Percentiles rank a stretch among this genome's conserved stretches.
Conservation (phyloP, 1,284 basidiomycete genomes). For the Puccinia coronata region DNA sequence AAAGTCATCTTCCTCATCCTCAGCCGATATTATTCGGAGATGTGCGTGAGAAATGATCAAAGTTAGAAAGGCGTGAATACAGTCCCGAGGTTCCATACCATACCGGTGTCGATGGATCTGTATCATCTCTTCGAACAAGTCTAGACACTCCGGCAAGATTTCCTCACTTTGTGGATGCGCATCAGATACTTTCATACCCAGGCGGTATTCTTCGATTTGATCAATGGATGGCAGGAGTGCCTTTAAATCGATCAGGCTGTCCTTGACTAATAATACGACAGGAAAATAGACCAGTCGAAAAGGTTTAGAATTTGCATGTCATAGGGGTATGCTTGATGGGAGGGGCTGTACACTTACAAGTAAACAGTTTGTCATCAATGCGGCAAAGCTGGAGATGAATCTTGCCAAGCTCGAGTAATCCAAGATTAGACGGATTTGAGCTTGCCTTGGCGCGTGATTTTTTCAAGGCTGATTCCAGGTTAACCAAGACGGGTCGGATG, state of each 20-base stretch:
- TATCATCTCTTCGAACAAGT: constrained; percentile 44
- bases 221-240: not conserved
- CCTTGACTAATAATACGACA: not conserved
- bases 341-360: not conserved
- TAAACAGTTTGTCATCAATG: not conserved
- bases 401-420: constrained; percentile 19
- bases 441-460: constrained; percentile 14
- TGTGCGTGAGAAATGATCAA: constrained; percentile 11
- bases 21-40: not conserved
- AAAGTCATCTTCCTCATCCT: not conserved
- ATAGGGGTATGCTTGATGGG: not conserved
- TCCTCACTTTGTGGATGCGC: not conserved
- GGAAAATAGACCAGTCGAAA: not conserved
- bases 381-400: constrained; percentile 10
- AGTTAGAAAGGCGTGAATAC: constrained; percentile 28
- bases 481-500: not conserved
- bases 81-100: not conserved
- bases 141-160: constrained; percentile 16
- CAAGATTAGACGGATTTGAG: constrained; percentile 6
- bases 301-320: not conserved
- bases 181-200: not conserved
- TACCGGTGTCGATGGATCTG: constrained; percentile 26
- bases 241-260: constrained; percentile 10
- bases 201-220: not conserved
- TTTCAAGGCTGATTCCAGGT: constrained; percentile 16